Evolutionary conservation across 768 basidiomycete species (phyloP), one percentile per base, ranked within the genome.

Genomic region (Agaricus subrufescens): DNA sequence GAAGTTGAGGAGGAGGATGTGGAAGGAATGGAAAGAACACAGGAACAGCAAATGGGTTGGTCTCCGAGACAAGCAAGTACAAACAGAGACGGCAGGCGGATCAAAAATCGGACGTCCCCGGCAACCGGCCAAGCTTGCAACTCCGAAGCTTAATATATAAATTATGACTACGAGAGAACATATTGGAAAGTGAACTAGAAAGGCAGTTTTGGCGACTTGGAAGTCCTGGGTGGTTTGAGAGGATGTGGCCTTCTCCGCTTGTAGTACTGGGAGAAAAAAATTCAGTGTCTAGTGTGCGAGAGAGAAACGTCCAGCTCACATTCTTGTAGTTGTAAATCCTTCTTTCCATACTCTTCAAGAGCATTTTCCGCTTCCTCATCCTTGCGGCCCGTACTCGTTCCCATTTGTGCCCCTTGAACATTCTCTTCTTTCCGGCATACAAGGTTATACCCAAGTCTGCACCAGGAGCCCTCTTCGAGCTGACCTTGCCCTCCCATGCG

Each of bases 391-490:
- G 75, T 60, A 72, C 66, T 37, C 88, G 80, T 72, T 93, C 87
- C 86, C 87, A 91, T 63, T 81, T 87, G 76, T 93, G 91, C n/a
- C 91, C 91, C 77, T 93, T 94, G 83, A 94, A 93, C 91, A 93
- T 93, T 59, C 80, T 75, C 77, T 84, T 87, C 80, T 81, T 88
- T 56, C 77, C 84, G 9, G 85, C 82, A 61, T 93, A 94, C 61
- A 92, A 69, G 53, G 81, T 77, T 60, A 79, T 78, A 37, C 87
- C 86, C 63, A 76, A 63, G 57, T 85, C 75, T 50, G 79, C 71
- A 54, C 86, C 81, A 55, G 73, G 65, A 30, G 73, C 72, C 40
- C 65, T 66, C 66, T 74, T 77, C 53, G 69, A 67, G 65, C 74
- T 78, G 48, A 70, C 67, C 62, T 70, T 69, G 45, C 71, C 73